Percentiles rank a stretch among this genome's conserved stretches.
phyloP scores from a whole-genome alignment of 2,329 filamentous ascomycete species.

The Xylariales sp. region DNA sequence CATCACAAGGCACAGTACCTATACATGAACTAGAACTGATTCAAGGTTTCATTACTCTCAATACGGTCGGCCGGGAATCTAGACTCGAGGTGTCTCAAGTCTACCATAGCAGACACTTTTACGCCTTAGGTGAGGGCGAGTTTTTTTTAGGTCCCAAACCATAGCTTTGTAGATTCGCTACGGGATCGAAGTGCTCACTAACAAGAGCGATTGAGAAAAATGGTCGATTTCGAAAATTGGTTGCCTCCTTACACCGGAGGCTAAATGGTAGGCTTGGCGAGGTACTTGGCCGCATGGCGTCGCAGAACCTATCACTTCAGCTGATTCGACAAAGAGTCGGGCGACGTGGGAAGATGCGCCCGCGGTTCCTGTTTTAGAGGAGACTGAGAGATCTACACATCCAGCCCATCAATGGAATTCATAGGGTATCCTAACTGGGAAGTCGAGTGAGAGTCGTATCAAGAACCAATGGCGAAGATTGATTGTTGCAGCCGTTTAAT shows the following conservation, averaged over 20 bases:
- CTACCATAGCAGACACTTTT: background rate
- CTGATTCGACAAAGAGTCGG: background rate
- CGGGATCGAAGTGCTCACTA: background rate
- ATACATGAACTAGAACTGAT: background rate
- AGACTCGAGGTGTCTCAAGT: background rate
- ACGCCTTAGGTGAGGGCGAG: background rate
- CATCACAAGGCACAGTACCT: too few species aligned
- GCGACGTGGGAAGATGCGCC: background rate
- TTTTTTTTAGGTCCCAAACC: background rate
- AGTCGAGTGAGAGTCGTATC: background rate
- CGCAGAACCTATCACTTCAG: too few species aligned
- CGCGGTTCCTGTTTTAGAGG: background rate
- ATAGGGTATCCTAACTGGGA: background rate
- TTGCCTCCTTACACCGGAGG: background rate
- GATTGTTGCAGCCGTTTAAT: too few species aligned
- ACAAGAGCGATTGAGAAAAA: background rate
- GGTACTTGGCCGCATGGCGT: too few species aligned
- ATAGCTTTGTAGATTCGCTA: background rate
- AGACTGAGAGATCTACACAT: background rate
- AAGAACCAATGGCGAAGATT: too few species aligned
- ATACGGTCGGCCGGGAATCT: background rate
- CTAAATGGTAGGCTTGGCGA: background rate
- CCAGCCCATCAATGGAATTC: background rate
- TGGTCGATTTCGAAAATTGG: background rate
- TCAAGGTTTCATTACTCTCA: slow-evolving; percentile 7